Evolutionary conservation across 2,329 filamentous ascomycete species (phyloP).

Genomic region (Hypoxylon sp.): DNA sequence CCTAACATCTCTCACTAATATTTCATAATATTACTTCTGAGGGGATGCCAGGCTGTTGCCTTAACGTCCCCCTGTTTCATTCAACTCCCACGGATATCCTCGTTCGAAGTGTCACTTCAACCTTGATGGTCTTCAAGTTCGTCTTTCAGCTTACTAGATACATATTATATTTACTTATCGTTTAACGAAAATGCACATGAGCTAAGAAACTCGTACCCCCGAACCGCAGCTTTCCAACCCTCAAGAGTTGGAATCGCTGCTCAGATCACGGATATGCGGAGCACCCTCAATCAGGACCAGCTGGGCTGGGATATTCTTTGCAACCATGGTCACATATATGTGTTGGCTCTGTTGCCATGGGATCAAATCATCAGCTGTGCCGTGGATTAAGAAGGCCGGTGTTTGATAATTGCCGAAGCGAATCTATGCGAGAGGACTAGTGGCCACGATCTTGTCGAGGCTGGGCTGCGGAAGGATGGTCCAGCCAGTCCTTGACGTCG

Average conservation of each 20-base stretch:
- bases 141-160: neutral
- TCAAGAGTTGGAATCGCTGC: neutral
- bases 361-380: neutral
- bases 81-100: too few species aligned
- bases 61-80: too few species aligned
- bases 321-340: neutral
- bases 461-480: neutral
- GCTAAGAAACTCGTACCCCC: neutral
- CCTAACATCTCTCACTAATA: too few species aligned
- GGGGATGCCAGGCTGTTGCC: too few species aligned
- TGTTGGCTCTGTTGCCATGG: neutral
- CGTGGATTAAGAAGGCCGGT: neutral
- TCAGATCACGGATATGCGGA: slow-evolving; percentile 1
- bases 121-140: neutral
- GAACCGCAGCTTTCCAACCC: slow-evolving; percentile 1
- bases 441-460: neutral
- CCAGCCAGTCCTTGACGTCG: neutral
- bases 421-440: neutral
- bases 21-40: neutral
- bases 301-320: neutral
- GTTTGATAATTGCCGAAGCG: neutral
- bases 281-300: slow-evolving; percentile 4
- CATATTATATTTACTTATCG: neutral
- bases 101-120: neutral
- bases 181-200: neutral